Base-by-base conservation (phyloP, 2,329 filamentous ascomycete genomes). In the Niveomyces coronatus region DNA sequence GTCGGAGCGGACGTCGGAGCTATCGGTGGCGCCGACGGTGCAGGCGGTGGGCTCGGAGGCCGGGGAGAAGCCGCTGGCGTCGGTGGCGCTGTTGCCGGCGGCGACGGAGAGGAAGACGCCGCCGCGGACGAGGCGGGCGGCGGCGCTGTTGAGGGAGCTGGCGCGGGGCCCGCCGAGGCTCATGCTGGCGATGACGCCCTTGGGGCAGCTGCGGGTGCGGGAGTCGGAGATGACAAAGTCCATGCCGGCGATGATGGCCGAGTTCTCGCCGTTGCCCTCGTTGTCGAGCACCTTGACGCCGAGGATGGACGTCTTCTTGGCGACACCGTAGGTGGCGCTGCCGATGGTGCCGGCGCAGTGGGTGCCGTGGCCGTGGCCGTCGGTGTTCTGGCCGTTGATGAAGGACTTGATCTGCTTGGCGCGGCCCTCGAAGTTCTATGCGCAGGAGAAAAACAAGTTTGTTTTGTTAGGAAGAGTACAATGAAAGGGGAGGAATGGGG, bases 81-180 rank as follows among this genome's bases (percentile, higher is more conserved):
- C 57, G 15, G 47, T 47, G 44, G 55, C 57, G 19, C 61, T 55
- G 51, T 75, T 75, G 26, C 71, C 71, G 14, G 71, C 71, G 5
- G 71, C 70, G n/a, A 73, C 70, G 41, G 65, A 69, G 29, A 72
- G 57, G 47, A 71, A 69, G 42, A 73, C 53, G 26, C 68, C 70
- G 3, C 55, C 52, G 14, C 42, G 41, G 45, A 68, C 56, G 28
- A 70, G 57, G 30, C 49, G 52, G 17, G 55, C 55, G 19, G 70
- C 67, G 13, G 68, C 70, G 24, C 48, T 49, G 61, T 74, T 75
- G 45, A 73, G 50, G 23, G 67, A 51, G 1, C 54, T 31, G 5
- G 65, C 68, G 45, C 48, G 53, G 41, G 45, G 33, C n/a, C 70
- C 70, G 30, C 71, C 70, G 9, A 76, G 63, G 8, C 67, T 71